Evolutionary conservation across 192 early-diverging fungal species (phyloP), one percentile per base, ranked within the genome.

Genomic region (Entomortierella beljakovae): DNA sequence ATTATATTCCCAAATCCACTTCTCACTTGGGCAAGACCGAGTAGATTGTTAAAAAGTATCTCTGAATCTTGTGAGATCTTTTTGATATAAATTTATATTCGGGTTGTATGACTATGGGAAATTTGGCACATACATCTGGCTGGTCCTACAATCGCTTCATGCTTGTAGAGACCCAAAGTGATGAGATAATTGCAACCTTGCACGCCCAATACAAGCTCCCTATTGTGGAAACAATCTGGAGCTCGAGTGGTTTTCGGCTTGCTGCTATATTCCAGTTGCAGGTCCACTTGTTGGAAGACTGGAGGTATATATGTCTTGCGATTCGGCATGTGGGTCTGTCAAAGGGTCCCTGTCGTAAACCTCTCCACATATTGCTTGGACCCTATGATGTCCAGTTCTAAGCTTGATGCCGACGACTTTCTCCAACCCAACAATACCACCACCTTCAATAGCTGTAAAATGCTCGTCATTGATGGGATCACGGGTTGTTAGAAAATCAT

Each of bases 311-410:
- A 26, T 38, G 13, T 7, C 2, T 20, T 6, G 15, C 1, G 61
- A 64, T 22, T 64, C 46, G 6, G 61, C 50, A 52, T 64, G 61
- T 31, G 50, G 61, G 18, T 64, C 61, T 4, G 4, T 28, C 13
- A 62, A 23, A 8, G 42, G 60, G 50, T 62, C 46, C n/a, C 60
- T 20, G 26, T 62, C n/a, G 43, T 62, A 62, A 3, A 62, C 60
- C n/a, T 62, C 60, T 3, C 28, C 60, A 28, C 60, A 62, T 4
- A 62, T 40, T 10, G 50, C 15, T 49, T 28, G 6, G 1, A 62
- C 28, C 46, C 29, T n/a, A 15, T 31, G 40, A 31, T 3, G 6
- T 31, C 60, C 60, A 26, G 43, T 62, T 34, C 5, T n/a, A 8
- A 62, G 60, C 4, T 31, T 48, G 2, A 46, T 46, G 2, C 60